Conservation (phyloP, 805 yeast genomes). For the Ogataea wickerhamii region DNA sequence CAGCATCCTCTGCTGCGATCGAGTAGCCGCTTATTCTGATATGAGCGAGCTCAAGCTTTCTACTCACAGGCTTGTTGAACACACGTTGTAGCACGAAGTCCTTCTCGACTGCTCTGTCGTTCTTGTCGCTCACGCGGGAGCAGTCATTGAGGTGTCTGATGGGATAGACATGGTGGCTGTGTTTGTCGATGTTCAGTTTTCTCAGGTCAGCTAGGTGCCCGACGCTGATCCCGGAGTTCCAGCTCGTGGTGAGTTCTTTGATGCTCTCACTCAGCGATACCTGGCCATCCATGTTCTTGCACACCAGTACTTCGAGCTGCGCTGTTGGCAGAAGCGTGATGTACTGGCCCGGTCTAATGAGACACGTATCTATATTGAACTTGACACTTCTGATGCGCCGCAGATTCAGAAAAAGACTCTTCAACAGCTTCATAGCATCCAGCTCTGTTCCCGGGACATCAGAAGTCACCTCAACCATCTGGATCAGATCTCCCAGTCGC, state of each 20-base stretch:
- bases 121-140: not conserved
- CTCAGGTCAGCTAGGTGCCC: constrained; percentile 10
- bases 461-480: constrained; percentile 18
- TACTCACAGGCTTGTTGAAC: constrained; percentile 8
- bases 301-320: constrained; percentile 12
- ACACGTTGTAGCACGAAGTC: constrained; percentile 15
- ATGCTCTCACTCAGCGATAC: constrained; percentile 1
- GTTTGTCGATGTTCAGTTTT: constrained; percentile 12
- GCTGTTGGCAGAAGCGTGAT: constrained; percentile 7
- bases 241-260: constrained; percentile 8
- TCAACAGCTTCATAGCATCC: constrained; percentile 16
- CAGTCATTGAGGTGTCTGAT: constrained; percentile 2
- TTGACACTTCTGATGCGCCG: constrained; percentile 14
- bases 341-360: constrained; percentile 15
- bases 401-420: constrained; percentile 14
- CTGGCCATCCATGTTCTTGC: constrained; percentile 9
- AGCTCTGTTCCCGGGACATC: constrained; percentile 25
- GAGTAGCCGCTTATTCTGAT: constrained; percentile 16
- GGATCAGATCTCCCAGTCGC: constrained; percentile 11
- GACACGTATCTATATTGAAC: constrained; percentile 21
- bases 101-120: constrained; percentile 1
- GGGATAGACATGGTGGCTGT: constrained; percentile 12
- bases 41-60: constrained; percentile 12
- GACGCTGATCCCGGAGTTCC: constrained; percentile 2
- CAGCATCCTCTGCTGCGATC: constrained; percentile 14